Conservation (phyloP, 768 basidiomycete genomes). For the Phlebiopsis flavidoalba region DNA sequence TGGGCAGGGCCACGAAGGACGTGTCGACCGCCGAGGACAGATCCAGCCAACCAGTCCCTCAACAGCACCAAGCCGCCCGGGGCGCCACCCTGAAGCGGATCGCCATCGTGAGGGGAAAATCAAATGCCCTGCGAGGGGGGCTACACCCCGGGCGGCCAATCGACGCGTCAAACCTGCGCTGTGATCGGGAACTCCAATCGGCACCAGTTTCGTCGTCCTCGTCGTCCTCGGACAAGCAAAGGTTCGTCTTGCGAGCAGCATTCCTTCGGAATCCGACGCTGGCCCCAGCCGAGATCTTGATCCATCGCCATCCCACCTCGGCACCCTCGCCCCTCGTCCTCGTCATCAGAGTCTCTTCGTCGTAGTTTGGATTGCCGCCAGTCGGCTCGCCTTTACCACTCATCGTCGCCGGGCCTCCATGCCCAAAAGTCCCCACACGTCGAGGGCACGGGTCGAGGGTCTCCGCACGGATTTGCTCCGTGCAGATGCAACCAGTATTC, state of each 20-base stretch:
- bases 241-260: constrained; percentile 22
- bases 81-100: neutral
- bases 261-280: constrained; percentile 21
- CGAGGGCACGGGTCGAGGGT: constrained; percentile 74
- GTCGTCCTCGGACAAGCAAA: constrained; percentile 15
- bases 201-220: constrained; percentile 21
- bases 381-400: constrained; percentile 80
- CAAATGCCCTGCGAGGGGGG: too few relatives aligned
- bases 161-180: constrained; percentile 5
- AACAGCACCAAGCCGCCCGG: constrained; percentile 9
- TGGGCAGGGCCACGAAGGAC: constrained; percentile 32
- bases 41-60: neutral
- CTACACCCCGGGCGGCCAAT: too few relatives aligned
- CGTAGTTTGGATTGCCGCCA: constrained; percentile 64
- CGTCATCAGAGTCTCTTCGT: constrained; percentile 58
- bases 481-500: constrained; percentile 95
- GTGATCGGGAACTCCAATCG: constrained; percentile 10
- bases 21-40: constrained; percentile 22
- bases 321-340: constrained; percentile 49
- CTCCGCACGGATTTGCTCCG: constrained; percentile 78
- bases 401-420: constrained; percentile 59
- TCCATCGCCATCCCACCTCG: constrained; percentile 70
- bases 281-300: constrained; percentile 29
- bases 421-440: constrained; percentile 92
- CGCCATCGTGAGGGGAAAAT: neutral